Conservation (phyloP, 345 rosid genomes). For the Hibiscus syriacus region DNA sequence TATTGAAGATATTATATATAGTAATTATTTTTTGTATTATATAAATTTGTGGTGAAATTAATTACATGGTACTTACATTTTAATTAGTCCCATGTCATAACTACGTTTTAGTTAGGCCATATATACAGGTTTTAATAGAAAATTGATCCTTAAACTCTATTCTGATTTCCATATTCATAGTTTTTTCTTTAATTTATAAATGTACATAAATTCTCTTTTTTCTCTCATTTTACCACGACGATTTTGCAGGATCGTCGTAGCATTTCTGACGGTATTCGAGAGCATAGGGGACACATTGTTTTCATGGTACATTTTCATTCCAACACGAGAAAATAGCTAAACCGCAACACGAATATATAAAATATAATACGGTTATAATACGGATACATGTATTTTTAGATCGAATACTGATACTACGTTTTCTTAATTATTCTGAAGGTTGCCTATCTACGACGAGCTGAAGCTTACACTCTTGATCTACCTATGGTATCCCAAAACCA, state of each 20-base stretch:
- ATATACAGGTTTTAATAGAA: too few relatives aligned
- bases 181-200: too few relatives aligned
- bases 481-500: slow-evolving; percentile 85
- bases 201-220: too few relatives aligned
- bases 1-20: too few relatives aligned
- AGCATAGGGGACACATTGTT: slow-evolving; percentile 54
- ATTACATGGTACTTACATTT: not conserved
- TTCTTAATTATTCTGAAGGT: slow-evolving; percentile 35
- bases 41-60: too few relatives aligned
- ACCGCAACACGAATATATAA: not conserved
- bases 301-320: slow-evolving; percentile 33
- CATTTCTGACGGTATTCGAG: slow-evolving; percentile 64
- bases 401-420: not conserved
- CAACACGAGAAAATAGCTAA: not conserved
- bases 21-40: too few relatives aligned
- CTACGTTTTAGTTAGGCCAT: not conserved
- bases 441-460: slow-evolving; percentile 77
- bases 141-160: too few relatives aligned
- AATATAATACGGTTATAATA: too few relatives aligned
- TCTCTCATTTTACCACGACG: not conserved
- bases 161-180: too few relatives aligned
- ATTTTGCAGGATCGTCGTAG: slow-evolving; percentile 71
- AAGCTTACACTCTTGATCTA: slow-evolving; percentile 70
- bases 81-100: not conserved
- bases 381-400: not conserved